These are phyloP conservation scores for Scleroderma bovista DNA, from an alignment of 768 basidiomycete genomes.

Conservation along the genomic window DNA sequence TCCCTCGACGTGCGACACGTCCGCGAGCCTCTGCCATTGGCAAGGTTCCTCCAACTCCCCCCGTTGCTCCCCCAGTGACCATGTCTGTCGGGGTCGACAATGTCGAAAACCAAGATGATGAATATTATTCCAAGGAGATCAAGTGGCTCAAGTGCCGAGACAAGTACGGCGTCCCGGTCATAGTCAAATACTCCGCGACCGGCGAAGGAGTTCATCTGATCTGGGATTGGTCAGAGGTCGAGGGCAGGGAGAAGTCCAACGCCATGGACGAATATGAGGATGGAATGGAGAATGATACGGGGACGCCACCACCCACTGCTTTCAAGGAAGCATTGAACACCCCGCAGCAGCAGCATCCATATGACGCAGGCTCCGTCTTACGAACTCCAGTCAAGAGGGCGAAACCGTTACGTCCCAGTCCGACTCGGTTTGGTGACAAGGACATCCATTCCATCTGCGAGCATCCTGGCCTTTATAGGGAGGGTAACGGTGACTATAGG, in stretches of 20 bases:
- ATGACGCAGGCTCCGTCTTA: slow-evolving; percentile 27
- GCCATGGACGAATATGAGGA: slow-evolving; percentile 12
- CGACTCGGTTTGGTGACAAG: slow-evolving; percentile 24
- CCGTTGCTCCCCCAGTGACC: neutral
- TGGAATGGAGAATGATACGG: slow-evolving; percentile 4
- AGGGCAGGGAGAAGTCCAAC: slow-evolving; percentile 7
- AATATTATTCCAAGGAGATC: neutral
- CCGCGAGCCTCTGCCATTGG: slow-evolving; percentile 14
- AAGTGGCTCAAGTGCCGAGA: slow-evolving; percentile 10
- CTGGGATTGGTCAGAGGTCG: slow-evolving; percentile 8
- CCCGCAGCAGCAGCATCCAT: slow-evolving; percentile 14
- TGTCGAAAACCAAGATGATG: neutral
- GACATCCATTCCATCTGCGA: slow-evolving; percentile 19
- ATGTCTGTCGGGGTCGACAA: neutral
- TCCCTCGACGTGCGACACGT: slow-evolving; percentile 11
- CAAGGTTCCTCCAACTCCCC: neutral
- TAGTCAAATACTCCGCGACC: slow-evolving; percentile 8
- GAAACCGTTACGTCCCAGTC: slow-evolving; percentile 23
- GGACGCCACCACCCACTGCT: slow-evolving; percentile 8
- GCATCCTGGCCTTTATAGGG: slow-evolving; percentile 7
- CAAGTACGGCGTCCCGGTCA: slow-evolving; percentile 6
- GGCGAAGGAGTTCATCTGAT: slow-evolving; percentile 7
- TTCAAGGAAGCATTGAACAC: slow-evolving; percentile 12
- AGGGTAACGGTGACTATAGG: slow-evolving; percentile 10
- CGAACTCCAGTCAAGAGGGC: slow-evolving; percentile 24